A percentile compares a stretch with the other conserved stretches of the same genome.
Evolutionary conservation across 2,329 filamentous ascomycete genomes (phyloP).

Genomic region (Berkeleyomyces basicola): DNA sequence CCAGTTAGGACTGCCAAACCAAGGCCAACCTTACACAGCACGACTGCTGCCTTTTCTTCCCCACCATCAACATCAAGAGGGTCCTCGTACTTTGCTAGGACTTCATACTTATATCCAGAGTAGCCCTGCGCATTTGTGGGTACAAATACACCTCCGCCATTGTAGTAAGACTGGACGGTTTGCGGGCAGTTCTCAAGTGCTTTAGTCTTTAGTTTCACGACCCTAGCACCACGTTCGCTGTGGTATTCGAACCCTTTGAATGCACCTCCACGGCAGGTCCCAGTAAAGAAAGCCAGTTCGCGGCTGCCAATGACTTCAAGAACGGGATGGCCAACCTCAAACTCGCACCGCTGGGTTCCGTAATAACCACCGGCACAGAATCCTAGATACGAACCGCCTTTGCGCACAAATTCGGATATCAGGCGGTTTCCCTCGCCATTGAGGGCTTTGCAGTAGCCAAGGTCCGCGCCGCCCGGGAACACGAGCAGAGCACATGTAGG

Average conservation of each 20-base stretch:
- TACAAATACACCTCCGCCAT: conserved; percentile 87
- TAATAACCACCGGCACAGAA: conserved; percentile 95
- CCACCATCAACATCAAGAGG: conserved; percentile 62
- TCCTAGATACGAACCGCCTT: conserved; percentile 73
- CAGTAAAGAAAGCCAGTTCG: conserved; percentile 79
- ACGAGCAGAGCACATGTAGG: conserved; percentile 77
- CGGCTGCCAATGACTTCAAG: conserved; percentile 75
- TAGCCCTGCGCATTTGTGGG: conserved; percentile 35
- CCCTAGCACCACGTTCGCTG: conserved; percentile 68
- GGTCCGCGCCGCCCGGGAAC: conserved; percentile 84
- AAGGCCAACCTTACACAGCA: conserved; percentile 69
- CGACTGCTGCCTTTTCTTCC: conserved; percentile 55
- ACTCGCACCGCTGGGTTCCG: conserved; percentile 65
- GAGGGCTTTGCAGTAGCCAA: conserved; percentile 74
- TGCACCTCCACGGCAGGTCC: conserved; percentile 68
- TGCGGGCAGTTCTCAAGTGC: conserved; percentile 39
- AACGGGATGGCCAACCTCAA: conserved; percentile 59
- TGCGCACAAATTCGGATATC: conserved; percentile 72
- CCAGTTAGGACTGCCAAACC: conserved; percentile 69
- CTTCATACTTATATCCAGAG: conserved; percentile 39
- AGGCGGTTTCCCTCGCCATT: conserved; percentile 76
- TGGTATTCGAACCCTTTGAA: conserved; percentile 83
- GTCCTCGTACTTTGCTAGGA: conserved; percentile 66
- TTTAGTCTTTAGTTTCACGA: conserved; percentile 48
- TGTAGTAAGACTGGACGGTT: conserved; percentile 67